These are phyloP conservation scores for Galerina sulciceps DNA, from an alignment of 768 basidiomycete genomes.

Conservation along the genomic window DNA sequence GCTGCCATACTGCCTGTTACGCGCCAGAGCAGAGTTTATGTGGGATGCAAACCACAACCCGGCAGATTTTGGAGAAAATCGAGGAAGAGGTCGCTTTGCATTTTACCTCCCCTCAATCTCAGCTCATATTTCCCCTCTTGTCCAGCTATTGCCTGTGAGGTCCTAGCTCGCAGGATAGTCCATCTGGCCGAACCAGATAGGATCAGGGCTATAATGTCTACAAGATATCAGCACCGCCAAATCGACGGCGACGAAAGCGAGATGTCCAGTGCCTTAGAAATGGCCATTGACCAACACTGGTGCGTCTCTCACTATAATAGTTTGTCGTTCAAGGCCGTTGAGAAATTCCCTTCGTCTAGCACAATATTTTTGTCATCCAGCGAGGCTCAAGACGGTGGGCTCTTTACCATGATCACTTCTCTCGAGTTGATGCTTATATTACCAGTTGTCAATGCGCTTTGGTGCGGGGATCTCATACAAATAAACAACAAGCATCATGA, in stretches of 20 bases:
- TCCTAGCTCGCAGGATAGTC: constrained; percentile 79
- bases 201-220: constrained; percentile 74
- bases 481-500: constrained; percentile 73
- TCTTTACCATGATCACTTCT: not conserved
- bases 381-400: constrained; percentile 80
- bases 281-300: constrained; percentile 94
- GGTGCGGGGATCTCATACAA: constrained; percentile 85
- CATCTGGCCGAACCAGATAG: constrained; percentile 70
- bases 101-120: constrained; percentile 19
- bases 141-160: constrained; percentile 81
- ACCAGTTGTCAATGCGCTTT: constrained; percentile 78
- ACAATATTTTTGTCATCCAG: constrained; percentile 84
- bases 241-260: constrained; percentile 78
- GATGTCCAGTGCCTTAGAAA: constrained; percentile 78
- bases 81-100: constrained; percentile 64
- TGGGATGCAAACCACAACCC: constrained; percentile 82
- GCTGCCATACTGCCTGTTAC: constrained; percentile 83
- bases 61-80: constrained; percentile 87
- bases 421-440: not conserved
- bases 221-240: constrained; percentile 73
- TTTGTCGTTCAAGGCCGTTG: not conserved
- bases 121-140: not conserved
- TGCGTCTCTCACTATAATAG: constrained; percentile 29
- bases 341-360: constrained; percentile 36
- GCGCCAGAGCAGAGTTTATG: constrained; percentile 80